Base-by-base conservation (phyloP, 176 grass and related monocot genomes). In the Zizania latifolia region DNA sequence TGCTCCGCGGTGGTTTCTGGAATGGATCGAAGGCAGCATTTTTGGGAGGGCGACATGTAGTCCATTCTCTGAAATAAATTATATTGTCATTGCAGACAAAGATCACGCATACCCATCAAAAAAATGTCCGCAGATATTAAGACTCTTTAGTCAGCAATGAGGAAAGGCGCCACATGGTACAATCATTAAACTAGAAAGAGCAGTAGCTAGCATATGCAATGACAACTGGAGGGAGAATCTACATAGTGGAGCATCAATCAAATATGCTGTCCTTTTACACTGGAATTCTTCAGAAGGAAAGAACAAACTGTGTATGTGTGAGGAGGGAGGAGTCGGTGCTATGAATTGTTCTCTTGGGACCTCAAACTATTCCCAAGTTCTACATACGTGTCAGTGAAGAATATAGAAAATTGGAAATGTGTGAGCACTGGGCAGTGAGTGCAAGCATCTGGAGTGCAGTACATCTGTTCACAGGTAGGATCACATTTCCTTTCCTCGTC, bases 51-150 rank as follows among this genome's bases (percentile, higher is more conserved):
- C 62, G 77, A 35, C 78, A 32, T 4, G 39, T 58, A 17, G 77
- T 76, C 74, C 79, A 62, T 62, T 90, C 81, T 82, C 90, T 90
- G 78, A 68, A 85, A 74, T 0, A 57, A 62, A 43, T 66, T 41
- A 54, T 14, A 16, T 6, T 22, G 34, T 64, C 34, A 82, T 17
- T 38, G 32, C 19, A 33, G 67, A 16, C 10, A 83, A 34, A 37
- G 6, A 43, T 41, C 6, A 27, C 0, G 44, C 14, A 43, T 11
- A 38, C 29, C 15, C 32, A 19, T 16, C 56, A 63, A 45, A n/a
- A n/a, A 65, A 24, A 78, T 40, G 38, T 41, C 37, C 65, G 39
- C 36, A 29, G 36, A 15, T 19, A 44, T 34, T 31, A 22, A 8
- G 39, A 32, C 10, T 23, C 50, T 39, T 2, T 8, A 48, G 67